Base-by-base conservation (phyloP, 2,329 filamentous ascomycete species). In the Pyrenochaeta sp. region DNA sequence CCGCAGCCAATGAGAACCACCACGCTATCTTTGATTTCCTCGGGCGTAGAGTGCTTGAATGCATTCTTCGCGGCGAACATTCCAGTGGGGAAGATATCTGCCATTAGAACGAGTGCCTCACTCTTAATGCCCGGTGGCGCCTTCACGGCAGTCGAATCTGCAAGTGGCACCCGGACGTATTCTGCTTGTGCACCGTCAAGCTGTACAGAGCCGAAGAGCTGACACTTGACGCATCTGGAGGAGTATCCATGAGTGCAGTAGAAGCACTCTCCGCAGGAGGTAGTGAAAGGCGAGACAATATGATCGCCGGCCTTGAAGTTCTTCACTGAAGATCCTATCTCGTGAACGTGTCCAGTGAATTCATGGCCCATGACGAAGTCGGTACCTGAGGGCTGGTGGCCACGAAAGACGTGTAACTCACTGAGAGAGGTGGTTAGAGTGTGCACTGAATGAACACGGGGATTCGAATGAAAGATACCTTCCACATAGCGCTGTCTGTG, bases 1-100 rank as follows among this genome's bases (percentile, higher is more conserved):
- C 93, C 93, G 69, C 92, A 96, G 4, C 93, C 93, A 54, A 97
- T 85, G 17, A 96, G 79, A 1, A 96, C 90, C 0, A 92, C 87
- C 0, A 88, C 90, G 54, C 87, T 85, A 41, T 91, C 85, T 15
- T 81, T 76, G 45, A 88, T 84, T 50, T 87, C 81, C 56, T 86
- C 82, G 12, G 69, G 67, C 12, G 77, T 80, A 33, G 88, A 81
- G 68, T 88, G 78, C 51, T 85, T 85, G 74, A 96, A 89, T 6
- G 87, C 93, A 68, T 92, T 95, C 51, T 84, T 83, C 4, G 90
- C 90, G 6, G 91, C 92, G 65, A 93, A 96, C 77, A 87, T 96
- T 7, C 93, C 90, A 0, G 81, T 83, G 27, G 92, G 92, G 75
- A 95, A 96, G 66, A 97, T 96, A 71, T 97, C 92, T 14, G 91